Conservation (phyloP, 306 rosid species). For the apple (Malus domestica) region ASM211411v1 NC_041791.1:5325501-5326000, state of each 20-base stretch:
- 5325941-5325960: constrained; percentile 29
- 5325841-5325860: constrained; percentile 56
- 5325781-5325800: constrained; percentile 28
- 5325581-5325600: too few species aligned
- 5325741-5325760: constrained; percentile 38
- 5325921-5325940: background rate
- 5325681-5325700: background rate
- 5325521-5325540: too few species aligned
- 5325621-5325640: too few species aligned
- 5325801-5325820: constrained; percentile 17
- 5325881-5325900: background rate
- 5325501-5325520: too few species aligned
- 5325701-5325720: background rate
- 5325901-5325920: background rate
- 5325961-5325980: constrained; percentile 69
- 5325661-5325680: background rate
- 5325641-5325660: too few species aligned
- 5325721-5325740: background rate
- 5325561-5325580: too few species aligned
- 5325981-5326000: constrained; percentile 36
- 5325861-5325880: constrained; percentile 12
- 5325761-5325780: constrained; percentile 61
- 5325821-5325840: constrained; percentile 40
- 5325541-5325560: too few species aligned
- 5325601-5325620: too few species aligned